phyloP scores from a whole-genome alignment of 2,329 filamentous ascomycete species.

The Didymellaceae sp. region DNA sequence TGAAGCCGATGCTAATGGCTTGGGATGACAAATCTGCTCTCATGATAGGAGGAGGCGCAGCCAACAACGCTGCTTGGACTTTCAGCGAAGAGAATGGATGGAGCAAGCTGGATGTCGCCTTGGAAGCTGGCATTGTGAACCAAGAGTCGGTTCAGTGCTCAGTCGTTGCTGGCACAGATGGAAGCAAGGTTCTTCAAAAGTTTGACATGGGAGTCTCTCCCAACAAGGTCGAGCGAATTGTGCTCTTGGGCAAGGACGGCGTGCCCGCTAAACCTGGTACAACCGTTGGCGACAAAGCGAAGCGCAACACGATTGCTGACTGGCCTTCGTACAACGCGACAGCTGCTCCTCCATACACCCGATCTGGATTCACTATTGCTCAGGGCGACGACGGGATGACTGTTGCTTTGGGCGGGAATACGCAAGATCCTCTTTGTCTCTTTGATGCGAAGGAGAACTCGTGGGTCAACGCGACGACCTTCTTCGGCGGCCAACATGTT shows the following conservation, averaged over 20 bases:
- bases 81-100: constrained; percentile 72
- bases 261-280: constrained; percentile 55
- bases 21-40: constrained; percentile 76
- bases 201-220: constrained; percentile 79
- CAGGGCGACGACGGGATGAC: constrained; percentile 70
- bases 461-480: constrained; percentile 75
- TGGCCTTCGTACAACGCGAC: constrained; percentile 84
- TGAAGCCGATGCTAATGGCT: constrained; percentile 73
- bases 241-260: constrained; percentile 69
- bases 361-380: constrained; percentile 75
- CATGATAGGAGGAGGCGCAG: constrained; percentile 74
- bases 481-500: constrained; percentile 61
- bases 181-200: constrained; percentile 77
- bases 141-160: constrained; percentile 66
- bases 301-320: constrained; percentile 64
- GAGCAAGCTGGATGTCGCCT: constrained; percentile 68
- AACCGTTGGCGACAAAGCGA: constrained; percentile 55
- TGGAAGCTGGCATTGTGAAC: constrained; percentile 67
- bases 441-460: constrained; percentile 78
- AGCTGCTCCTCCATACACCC: constrained; percentile 68
- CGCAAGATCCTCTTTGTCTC: constrained; percentile 71
- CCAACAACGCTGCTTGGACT: constrained; percentile 72
- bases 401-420: constrained; percentile 76
- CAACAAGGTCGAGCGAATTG: constrained; percentile 74
- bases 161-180: constrained; percentile 74